phyloP scores from a whole-genome alignment of 2,329 filamentous ascomycete species.

The Malbranchea zuffiana region DNA sequence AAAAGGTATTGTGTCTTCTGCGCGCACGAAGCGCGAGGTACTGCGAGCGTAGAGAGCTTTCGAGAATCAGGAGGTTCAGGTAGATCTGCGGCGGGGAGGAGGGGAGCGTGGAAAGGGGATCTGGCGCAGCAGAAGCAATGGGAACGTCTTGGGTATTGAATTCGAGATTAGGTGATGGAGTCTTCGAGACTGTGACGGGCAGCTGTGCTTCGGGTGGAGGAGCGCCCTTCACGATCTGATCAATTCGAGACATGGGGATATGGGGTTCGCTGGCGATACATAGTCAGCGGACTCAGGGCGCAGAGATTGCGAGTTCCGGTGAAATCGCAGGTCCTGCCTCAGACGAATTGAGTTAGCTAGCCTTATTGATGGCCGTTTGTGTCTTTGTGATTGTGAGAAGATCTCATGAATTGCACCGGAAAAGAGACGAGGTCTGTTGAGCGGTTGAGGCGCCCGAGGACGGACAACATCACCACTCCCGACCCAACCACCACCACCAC shows the following conservation, averaged over 20 bases:
- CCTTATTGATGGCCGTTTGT: too few species aligned
- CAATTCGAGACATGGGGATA: slow-evolving; percentile 52
- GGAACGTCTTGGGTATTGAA: neutral
- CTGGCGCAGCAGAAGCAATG: slow-evolving; percentile 33
- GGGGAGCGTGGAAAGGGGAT: slow-evolving; percentile 71
- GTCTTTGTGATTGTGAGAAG: too few species aligned
- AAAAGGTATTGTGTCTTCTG: slow-evolving; percentile 84
- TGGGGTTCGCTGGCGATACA: slow-evolving; percentile 31
- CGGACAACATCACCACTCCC: too few species aligned
- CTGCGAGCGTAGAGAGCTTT: slow-evolving; percentile 83
- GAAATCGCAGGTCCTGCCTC: neutral
- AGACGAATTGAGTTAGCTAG: too few species aligned
- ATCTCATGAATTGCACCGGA: too few species aligned
- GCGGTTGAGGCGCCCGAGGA: too few species aligned
- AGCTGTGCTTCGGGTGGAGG: slow-evolving; percentile 51
- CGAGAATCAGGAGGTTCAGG: slow-evolving; percentile 92
- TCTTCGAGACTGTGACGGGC: slow-evolving; percentile 34
- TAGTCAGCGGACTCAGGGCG: slow-evolving; percentile 4
- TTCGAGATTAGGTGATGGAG: slow-evolving; percentile 23
- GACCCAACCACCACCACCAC: too few species aligned
- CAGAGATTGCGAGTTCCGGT: neutral
- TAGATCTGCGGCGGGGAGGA: slow-evolving; percentile 93
- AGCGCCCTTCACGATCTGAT: slow-evolving; percentile 87
- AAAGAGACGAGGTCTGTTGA: too few species aligned
- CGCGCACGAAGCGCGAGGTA: slow-evolving; percentile 83